These are phyloP conservation scores for Candida golubevii DNA, from an alignment of 805 yeast species.

Conservation along the genomic window DNA sequence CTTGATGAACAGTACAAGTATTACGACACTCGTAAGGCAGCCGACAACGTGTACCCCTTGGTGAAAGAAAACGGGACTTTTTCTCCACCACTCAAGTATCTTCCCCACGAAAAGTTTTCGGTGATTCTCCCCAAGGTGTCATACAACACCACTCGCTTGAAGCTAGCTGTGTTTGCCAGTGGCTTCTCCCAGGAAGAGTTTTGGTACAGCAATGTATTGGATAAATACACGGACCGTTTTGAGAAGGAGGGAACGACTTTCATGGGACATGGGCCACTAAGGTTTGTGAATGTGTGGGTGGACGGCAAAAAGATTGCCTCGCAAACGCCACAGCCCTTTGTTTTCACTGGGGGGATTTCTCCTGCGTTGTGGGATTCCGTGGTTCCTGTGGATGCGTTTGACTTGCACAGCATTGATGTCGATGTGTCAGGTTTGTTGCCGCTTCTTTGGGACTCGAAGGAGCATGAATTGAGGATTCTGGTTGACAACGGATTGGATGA, in stretches of 20 bases:
- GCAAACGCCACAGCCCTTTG: conserved; percentile 64
- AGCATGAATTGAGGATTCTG: conserved; percentile 24
- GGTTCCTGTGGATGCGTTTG: conserved; percentile 71
- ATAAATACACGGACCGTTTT: conserved; percentile 41
- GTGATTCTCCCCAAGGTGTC: conserved; percentile 44
- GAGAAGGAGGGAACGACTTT: conserved; percentile 24
- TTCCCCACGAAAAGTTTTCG: conserved; percentile 38
- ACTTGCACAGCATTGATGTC: conserved; percentile 62
- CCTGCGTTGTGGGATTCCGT: conserved; percentile 81
- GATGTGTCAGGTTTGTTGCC: conserved; percentile 73
- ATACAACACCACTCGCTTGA: conserved; percentile 55
- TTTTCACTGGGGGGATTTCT: conserved; percentile 77
- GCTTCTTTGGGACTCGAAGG: conserved; percentile 47
- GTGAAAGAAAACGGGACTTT: conserved; percentile 17
- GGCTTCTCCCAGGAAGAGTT: conserved; percentile 82
- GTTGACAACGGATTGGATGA: conserved; percentile 18
- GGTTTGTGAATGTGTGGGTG: conserved; percentile 60
- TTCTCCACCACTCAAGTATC: conserved; percentile 43
- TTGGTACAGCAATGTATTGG: conserved; percentile 68
- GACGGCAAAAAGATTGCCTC: conserved; percentile 57
- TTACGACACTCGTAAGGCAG: conserved; percentile 30
- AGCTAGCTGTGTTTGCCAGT: conserved; percentile 56
- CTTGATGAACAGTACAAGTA: conserved; percentile 16
- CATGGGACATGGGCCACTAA: conserved; percentile 66
- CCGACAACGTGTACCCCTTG: conserved; percentile 39